Conservation (phyloP, 129 eudicot genomes). For the Cynara cardunculus region DNA sequence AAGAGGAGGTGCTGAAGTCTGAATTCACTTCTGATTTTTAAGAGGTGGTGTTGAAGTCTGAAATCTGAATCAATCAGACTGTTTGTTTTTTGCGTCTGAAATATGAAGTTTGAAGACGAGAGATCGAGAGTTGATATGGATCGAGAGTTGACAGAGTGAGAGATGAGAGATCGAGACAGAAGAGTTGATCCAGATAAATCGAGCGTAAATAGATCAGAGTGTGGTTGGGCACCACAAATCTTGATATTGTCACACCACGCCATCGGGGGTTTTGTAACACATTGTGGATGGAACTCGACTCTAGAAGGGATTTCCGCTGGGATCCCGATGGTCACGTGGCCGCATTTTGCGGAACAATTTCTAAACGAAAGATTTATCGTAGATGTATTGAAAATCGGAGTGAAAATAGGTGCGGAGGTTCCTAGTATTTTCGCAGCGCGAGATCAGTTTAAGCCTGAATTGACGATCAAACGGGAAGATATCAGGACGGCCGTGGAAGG, state of each 20-base stretch:
- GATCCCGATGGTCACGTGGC: constrained; percentile 53
- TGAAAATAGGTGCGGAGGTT: constrained; percentile 30
- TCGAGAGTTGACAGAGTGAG: too few relatives aligned
- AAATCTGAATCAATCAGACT: too few relatives aligned
- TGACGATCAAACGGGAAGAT: constrained; percentile 24
- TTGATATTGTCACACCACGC: constrained; percentile 39
- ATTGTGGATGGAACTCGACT: constrained; percentile 68
- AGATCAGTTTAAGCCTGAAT: constrained; percentile 24
- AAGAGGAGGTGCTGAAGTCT: too few relatives aligned
- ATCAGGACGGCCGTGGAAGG: constrained; percentile 17
- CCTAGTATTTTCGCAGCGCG: neutral
- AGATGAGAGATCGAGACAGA: too few relatives aligned
- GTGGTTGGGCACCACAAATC: constrained; percentile 58
- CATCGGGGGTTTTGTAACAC: constrained; percentile 56
- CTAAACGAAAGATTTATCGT: constrained; percentile 41
- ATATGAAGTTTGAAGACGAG: too few relatives aligned
- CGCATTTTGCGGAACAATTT: constrained; percentile 43
- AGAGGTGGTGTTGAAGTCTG: too few relatives aligned
- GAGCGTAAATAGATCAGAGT: too few relatives aligned
- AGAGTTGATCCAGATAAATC: too few relatives aligned
- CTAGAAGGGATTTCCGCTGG: constrained; percentile 46
- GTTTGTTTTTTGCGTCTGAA: too few relatives aligned
- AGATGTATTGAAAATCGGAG: constrained; percentile 32
- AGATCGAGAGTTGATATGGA: too few relatives aligned
- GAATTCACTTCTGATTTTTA: too few relatives aligned